Evolutionary conservation across 2,329 filamentous ascomycete genomes (phyloP), one percentile per base, ranked within the genome.

Genomic region (Westerdykella aurantiaca): DNA sequence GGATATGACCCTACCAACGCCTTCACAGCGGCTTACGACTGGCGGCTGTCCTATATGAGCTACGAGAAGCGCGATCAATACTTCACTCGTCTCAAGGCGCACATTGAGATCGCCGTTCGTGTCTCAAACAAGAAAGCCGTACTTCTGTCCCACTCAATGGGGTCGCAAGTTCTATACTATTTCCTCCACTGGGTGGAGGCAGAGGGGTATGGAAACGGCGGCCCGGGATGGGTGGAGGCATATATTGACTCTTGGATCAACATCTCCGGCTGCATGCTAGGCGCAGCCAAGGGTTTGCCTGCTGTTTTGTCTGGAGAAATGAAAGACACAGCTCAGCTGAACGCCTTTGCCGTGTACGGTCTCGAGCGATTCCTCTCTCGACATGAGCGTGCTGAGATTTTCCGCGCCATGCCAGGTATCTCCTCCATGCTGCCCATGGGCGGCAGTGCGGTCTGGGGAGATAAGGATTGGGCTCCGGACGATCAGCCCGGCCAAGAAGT

Each of bases 171-270:
- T 0, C 73, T 94, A 5, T 91, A 94, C 67, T 94, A 83, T 67
- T 86, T 87, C 67, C 77, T 90, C 56, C 84, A 86, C 58, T 85
- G 82, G 82, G 93, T 95, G 1, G 87, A 95, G 42, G 78, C 84
- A 2, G 75, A 82, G 42, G 87, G 87, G 5, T 72, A 83, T 50
- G 93, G 93, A 4, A 81, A 81, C 16, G 91, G 89, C 1, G 91
- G 93, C 1, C 76, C 83, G 31, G 78, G 81, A 42, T 98, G 93
- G 93, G 91, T 98, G 0, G 90, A 98, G 46, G 79, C 78, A 14
- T 79, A 96, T 61, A 76, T 98, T 41, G 93, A 94, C 53, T 86
- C 88, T 2, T 98, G 94, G 90, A 94, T 98, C 72, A 98, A 98
- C 65, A 89, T 98, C 58, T 93, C 86, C 53, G 93, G 93, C 5